phyloP scores from a whole-genome alignment of 768 basidiomycete species.

The Tylopilus subfusipes region DNA sequence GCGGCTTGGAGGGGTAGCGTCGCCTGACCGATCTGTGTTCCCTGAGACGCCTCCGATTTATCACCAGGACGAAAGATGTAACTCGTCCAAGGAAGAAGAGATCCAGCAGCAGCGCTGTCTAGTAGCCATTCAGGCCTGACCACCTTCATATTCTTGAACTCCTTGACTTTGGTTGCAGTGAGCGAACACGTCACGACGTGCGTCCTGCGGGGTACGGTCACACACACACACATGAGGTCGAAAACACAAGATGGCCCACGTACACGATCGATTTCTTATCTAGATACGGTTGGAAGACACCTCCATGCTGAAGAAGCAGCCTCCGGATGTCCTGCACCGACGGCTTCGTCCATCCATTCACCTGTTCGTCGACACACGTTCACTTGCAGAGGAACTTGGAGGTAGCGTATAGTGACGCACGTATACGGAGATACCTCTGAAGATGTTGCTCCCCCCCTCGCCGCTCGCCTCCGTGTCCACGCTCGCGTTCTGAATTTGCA shows the following conservation, averaged over 20 bases:
- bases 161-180: slow-evolving; percentile 83
- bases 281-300: slow-evolving; percentile 78
- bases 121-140: slow-evolving; percentile 86
- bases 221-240: background rate
- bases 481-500: slow-evolving; percentile 73
- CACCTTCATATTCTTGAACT: slow-evolving; percentile 89
- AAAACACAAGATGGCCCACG: slow-evolving; percentile 22
- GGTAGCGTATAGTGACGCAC: slow-evolving; percentile 45
- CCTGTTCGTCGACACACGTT: slow-evolving; percentile 39
- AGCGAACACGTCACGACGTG: slow-evolving; percentile 91
- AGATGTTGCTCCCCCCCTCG: slow-evolving; percentile 46
- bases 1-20: slow-evolving; percentile 11
- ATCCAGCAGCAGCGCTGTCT: slow-evolving; percentile 65
- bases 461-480: slow-evolving; percentile 26
- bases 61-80: slow-evolving; percentile 58
- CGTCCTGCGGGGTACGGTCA: slow-evolving; percentile 47
- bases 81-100: slow-evolving; percentile 75
- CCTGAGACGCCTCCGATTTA: slow-evolving; percentile 49
- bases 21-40: slow-evolving; percentile 27
- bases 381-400: background rate
- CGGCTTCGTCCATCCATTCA: slow-evolving; percentile 87
- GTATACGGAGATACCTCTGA: slow-evolving; percentile 75
- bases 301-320: slow-evolving; percentile 80
- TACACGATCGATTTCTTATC: slow-evolving; percentile 74
- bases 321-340: slow-evolving; percentile 81